A percentile compares a stretch with the other conserved stretches of the same genome.
Evolutionary conservation across 495 filamentous ascomycete genomes (phyloP).

Genomic region (Rhypophila decipiens): DNA sequence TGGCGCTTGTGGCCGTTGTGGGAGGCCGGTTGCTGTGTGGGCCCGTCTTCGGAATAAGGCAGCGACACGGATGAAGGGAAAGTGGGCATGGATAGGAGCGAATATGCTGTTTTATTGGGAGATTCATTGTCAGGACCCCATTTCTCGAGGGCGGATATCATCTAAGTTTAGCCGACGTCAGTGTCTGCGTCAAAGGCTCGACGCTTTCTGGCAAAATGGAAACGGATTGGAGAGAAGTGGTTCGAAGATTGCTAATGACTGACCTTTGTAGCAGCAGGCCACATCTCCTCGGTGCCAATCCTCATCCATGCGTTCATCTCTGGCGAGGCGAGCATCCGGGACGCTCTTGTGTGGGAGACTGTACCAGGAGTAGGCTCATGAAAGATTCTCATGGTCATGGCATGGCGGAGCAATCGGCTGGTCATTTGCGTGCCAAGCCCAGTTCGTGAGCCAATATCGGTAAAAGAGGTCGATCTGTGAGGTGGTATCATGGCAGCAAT

Average conservation of each 20-base stretch:
- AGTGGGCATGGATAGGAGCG: no score
- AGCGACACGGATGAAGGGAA: no score
- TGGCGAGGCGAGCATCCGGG: slow-evolving; percentile 22
- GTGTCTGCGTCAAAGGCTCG: no score
- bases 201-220: no score
- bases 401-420: slow-evolving; percentile 38
- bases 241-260: not conserved
- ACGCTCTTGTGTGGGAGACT: slow-evolving; percentile 26
- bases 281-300: slow-evolving; percentile 17
- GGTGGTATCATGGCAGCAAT: slow-evolving; percentile 29
- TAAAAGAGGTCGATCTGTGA: slow-evolving; percentile 23
- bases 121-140: no score
- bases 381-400: slow-evolving; percentile 42
- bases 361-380: slow-evolving; percentile 24
- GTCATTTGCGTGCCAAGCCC: slow-evolving; percentile 18
- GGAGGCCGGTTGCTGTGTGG: no score
- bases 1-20: no score
- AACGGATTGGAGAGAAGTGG: no score
- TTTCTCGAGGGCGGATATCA: slow-evolving; percentile 16
- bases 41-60: no score
- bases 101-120: slow-evolving; percentile 32
- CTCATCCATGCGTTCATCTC: slow-evolving; percentile 28
- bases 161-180: not conserved
- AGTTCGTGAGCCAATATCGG: slow-evolving; percentile 22
- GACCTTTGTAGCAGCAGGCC: slow-evolving; percentile 10